phyloP scores from a whole-genome alignment of 805 yeast genomes.

The Clavispora vitiphila region DNA sequence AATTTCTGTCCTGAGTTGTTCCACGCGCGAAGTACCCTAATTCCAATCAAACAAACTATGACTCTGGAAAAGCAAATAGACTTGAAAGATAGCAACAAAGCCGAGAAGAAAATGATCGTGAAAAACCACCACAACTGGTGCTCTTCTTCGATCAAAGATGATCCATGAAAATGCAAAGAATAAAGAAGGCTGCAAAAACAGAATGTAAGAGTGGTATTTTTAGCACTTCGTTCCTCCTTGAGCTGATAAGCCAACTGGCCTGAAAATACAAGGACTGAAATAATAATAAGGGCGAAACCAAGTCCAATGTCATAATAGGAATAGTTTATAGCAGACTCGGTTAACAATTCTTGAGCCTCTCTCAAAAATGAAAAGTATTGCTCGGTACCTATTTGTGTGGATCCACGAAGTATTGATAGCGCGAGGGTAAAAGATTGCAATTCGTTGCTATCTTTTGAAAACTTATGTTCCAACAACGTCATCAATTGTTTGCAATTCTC shows the following conservation, averaged over 20 bases:
- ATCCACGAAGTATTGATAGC: background rate
- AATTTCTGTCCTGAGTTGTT: conserved; percentile 86
- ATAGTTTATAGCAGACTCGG: conserved; percentile 70
- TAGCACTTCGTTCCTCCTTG: too few species aligned
- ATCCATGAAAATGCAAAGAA: conserved; percentile 77
- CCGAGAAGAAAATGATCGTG: conserved; percentile 13
- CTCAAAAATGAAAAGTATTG: conserved; percentile 34
- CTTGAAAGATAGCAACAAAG: conserved; percentile 6
- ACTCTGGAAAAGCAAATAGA: conserved; percentile 2
- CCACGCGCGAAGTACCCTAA: conserved; percentile 75
- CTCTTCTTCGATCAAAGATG: conserved; percentile 82
- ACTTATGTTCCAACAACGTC: conserved; percentile 41
- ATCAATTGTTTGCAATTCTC: conserved; percentile 59
- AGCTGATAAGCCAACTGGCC: background rate
- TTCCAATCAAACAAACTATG: conserved; percentile 22
- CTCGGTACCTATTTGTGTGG: background rate
- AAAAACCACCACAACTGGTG: conserved; percentile 90
- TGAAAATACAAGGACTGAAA: conserved; percentile 3
- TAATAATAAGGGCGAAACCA: conserved; percentile 14
- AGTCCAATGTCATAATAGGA: conserved; percentile 44
- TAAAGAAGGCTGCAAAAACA: conserved; percentile 37
- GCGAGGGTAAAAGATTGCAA: background rate
- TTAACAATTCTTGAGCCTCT: conserved; percentile 45
- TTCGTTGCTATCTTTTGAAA: conserved; percentile 12
- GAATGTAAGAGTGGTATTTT: background rate